Evolutionary conservation across 352 stramenopile species (phyloP), one percentile per base, ranked within the genome.

Genomic region (Phytopythium kandeliae): DNA sequence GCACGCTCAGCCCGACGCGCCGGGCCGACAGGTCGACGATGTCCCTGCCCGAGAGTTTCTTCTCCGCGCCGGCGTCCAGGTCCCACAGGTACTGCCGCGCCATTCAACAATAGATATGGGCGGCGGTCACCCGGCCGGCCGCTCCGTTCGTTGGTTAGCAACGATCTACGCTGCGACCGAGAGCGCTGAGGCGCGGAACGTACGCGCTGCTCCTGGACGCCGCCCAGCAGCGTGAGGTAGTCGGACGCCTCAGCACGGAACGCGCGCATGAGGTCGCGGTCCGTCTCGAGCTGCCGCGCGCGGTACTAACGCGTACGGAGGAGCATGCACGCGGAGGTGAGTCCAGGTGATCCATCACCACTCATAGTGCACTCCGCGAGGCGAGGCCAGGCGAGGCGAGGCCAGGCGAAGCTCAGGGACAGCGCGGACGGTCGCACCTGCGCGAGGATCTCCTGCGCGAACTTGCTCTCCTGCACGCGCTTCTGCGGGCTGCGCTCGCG

Each of bases 181-280:
- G 28, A 9, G 9, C 28, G 28, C 28, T 4, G 28, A 31, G 28
- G 28, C 28, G 26, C 25, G 36, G 57, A 53, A 53, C 65, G 58
- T 74, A 92, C 82, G 40, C 78, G 75, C 60, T 92, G 79, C 54
- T 91, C 80, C 36, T 88, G 60, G 11, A 93, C 57, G 56, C 83
- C 80, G 12, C 73, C 59, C 45, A 88, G 58, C 54, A 93, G 55
- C 65, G 79, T 77, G 56, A 91, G 47, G 46, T 85, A 70, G 63
- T 93, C 83, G 17, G 51, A 76, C 12, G 83, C 83, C 54, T 93
- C 75, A 2, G 67, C 61, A n/a, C 83, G 79, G 58, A 78, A 86
- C 11, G 66, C 62, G 22, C 74, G 75, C 71, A 93, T 90, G 55
- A 77, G 84, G 12, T 67, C 54, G 52, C 78, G 78, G 62, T 89